phyloP scores from a whole-genome alignment of 1,284 basidiomycete genomes.

The Apiotrichum gamsii region DNA sequence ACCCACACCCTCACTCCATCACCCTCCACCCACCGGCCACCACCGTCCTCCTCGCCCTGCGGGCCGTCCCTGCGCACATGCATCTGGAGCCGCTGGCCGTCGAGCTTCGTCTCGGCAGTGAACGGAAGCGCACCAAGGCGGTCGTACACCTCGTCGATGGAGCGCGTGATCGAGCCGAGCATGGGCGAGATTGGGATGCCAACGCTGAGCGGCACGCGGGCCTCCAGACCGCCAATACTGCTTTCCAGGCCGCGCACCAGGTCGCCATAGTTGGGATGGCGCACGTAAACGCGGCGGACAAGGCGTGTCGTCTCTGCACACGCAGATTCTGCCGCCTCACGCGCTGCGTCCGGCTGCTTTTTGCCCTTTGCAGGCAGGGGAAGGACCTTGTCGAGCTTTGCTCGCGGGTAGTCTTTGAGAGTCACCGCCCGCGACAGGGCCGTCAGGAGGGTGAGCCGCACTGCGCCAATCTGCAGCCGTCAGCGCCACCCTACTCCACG shows the following conservation, averaged over 20 bases:
- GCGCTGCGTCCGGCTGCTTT: conserved; percentile 47
- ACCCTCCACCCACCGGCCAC: conserved; percentile 46
- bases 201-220: conserved; percentile 66
- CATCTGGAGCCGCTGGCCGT: conserved; percentile 81
- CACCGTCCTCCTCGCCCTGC: conserved; percentile 42
- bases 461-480: conserved; percentile 81
- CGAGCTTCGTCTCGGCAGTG: conserved; percentile 74
- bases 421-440: conserved; percentile 76
- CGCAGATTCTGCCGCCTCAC: conserved; percentile 51
- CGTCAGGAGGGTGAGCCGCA: conserved; percentile 71
- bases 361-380: conserved; percentile 40
- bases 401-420: conserved; percentile 49
- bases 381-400: conserved; percentile 48
- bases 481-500: too few relatives aligned
- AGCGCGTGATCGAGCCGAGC: conserved; percentile 59
- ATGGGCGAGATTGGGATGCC: conserved; percentile 55
- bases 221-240: conserved; percentile 58
- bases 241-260: conserved; percentile 64
- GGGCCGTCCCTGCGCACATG: conserved; percentile 54
- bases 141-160: conserved; percentile 73
- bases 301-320: conserved; percentile 59
- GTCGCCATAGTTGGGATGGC: conserved; percentile 81
- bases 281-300: conserved; percentile 70
- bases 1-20: conserved; percentile 51
- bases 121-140: conserved; percentile 64